Evolutionary conservation across 2,329 filamentous ascomycete species (phyloP), one percentile per base, ranked within the genome.

Genomic region (Pyrenophora graminea): DNA sequence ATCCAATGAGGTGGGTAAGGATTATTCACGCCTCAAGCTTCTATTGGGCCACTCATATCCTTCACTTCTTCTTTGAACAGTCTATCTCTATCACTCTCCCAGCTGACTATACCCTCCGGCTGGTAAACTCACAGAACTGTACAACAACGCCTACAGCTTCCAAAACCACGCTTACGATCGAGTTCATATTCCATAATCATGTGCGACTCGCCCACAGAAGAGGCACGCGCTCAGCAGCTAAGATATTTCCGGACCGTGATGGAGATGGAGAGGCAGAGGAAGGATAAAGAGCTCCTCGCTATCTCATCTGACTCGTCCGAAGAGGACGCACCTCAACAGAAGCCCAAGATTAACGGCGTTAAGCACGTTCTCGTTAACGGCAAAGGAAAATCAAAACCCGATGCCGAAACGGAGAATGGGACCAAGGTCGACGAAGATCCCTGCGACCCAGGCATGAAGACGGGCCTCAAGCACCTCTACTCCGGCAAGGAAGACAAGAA

Each of bases 391-490:
- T 21, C 32, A 13, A 19, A 53, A 32, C 45, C 36, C 17, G 32
- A 33, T 10, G 18, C 34, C 10, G 23, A 39, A 6, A 30, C 10
- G 32, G 54, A 58, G 50, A 47, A 55, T 10, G 33, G 40, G 10
- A 30, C 27, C 13, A 48, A 45, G 23, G 51, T 51, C 27, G 39
- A 54, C 5, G 55, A 53, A 9, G 62, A 66, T 31, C 50, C 55
- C 3, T 62, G 42, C 31, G 54, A 67, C 8, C 59, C 65, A 6
- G 75, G 74, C 21, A 76, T 76, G 75, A 68, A 70, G 38, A 68
- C 48, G 36, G 75, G 74, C 7, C 63, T 75, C 18, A 79, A 79
- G 63, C 70, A 80, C 21, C 69, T 83, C 4, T 83, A 82, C 53
- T 72, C 75, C 21, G 77, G 77, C 37, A 78, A 80, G 54, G 77